These are phyloP conservation scores for Pinus taeda DNA, from an alignment of 75 land plant genomes.

Conservation along the genomic window DNA sequence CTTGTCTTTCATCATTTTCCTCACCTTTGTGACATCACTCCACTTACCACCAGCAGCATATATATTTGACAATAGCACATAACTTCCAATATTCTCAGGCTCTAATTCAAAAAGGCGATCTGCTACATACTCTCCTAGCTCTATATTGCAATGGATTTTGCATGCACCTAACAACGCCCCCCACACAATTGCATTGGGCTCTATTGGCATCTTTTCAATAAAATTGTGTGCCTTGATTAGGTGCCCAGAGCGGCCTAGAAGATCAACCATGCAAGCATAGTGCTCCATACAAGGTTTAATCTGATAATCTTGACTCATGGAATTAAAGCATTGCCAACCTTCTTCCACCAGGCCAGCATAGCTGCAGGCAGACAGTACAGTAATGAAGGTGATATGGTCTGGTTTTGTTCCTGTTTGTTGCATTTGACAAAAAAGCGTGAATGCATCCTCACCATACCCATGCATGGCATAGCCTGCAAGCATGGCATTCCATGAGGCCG, in stretches of 20 bases:
- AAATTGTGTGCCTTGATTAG: too few relatives aligned
- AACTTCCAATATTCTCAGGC: too few relatives aligned
- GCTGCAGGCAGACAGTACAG: conserved; percentile 7
- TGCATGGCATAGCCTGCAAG: conserved; percentile 14
- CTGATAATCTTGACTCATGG: conserved; percentile 28
- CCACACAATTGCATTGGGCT: too few relatives aligned
- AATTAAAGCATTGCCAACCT: conserved; percentile 32
- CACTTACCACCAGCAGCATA: too few relatives aligned
- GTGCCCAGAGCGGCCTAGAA: conserved; percentile 12
- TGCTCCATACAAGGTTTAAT: conserved; percentile 47
- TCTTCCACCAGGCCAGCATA: conserved; percentile 11
- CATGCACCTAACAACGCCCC: too few relatives aligned
- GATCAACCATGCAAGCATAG: conserved; percentile 66
- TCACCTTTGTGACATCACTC: too few relatives aligned
- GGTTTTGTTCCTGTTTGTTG: neutral
- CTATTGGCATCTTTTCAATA: too few relatives aligned
- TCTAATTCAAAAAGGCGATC: too few relatives aligned
- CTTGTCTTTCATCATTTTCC: too few relatives aligned
- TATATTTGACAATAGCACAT: too few relatives aligned
- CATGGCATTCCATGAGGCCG: conserved; percentile 17
- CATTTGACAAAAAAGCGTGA: neutral
- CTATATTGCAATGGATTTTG: too few relatives aligned
- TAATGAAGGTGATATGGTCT: conserved; percentile 1
- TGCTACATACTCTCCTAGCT: too few relatives aligned
- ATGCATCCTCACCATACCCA: conserved; percentile 1